These are phyloP conservation scores for Alternaria solani DNA, from an alignment of 2,329 filamentous ascomycete species.

Conservation along the genomic window DNA sequence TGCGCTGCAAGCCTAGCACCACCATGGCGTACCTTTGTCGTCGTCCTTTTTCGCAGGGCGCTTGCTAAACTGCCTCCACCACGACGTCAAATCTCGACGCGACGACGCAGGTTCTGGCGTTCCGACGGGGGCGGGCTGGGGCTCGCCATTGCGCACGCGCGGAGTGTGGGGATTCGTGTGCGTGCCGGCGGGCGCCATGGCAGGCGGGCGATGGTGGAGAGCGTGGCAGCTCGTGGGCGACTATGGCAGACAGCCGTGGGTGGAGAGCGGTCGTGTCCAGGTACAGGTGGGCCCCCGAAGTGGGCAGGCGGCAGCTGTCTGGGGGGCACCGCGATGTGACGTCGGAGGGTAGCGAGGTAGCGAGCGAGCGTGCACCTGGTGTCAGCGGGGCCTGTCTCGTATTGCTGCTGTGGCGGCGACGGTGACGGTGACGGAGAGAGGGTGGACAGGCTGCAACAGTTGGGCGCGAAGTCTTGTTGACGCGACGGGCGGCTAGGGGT, in stretches of 20 bases:
- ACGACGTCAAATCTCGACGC: slow-evolving; percentile 88
- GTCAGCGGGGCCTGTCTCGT: slow-evolving; percentile 6
- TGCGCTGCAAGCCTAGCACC: no score
- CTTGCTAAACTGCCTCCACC: slow-evolving; percentile 94
- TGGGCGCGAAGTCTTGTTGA: neutral
- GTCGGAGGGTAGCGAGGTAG: slow-evolving; percentile 12
- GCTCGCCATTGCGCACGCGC: slow-evolving; percentile 54
- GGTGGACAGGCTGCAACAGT: neutral
- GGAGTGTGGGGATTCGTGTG: slow-evolving; percentile 50
- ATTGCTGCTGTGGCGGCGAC: neutral
- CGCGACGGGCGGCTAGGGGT: slow-evolving; percentile 25
- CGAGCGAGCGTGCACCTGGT: slow-evolving; percentile 13
- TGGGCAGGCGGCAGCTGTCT: slow-evolving; percentile 38
- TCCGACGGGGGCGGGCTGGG: slow-evolving; percentile 54
- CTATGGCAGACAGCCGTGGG: slow-evolving; percentile 20
- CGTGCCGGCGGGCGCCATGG: slow-evolving; percentile 51
- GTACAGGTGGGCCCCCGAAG: slow-evolving; percentile 32
- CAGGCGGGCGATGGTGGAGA: slow-evolving; percentile 26
- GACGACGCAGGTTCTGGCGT: slow-evolving; percentile 74
- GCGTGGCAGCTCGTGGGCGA: slow-evolving; percentile 36
- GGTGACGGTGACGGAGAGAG: neutral
- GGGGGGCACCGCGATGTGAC: slow-evolving; percentile 29
- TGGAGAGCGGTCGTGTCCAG: slow-evolving; percentile 30
- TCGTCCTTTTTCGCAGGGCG: slow-evolving; percentile 68
- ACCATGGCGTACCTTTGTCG: slow-evolving; percentile 62